Conservation (phyloP, 1,139 yeast species). For the Hansenula sp. region DNA sequence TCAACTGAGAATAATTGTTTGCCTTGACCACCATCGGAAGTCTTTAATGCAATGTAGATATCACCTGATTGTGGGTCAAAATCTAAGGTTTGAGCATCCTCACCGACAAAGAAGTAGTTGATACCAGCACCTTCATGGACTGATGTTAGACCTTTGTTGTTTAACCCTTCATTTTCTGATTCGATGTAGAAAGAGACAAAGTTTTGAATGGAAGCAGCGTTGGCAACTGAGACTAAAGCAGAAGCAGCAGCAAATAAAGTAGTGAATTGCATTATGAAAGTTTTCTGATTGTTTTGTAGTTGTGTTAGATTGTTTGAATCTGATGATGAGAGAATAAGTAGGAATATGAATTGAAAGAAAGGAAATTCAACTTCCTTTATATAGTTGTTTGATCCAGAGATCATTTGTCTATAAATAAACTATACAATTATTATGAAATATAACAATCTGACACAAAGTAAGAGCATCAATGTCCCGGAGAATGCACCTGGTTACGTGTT, state of each 20-base stretch:
- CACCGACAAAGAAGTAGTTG: constrained; percentile 39
- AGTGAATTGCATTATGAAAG: constrained; percentile 8
- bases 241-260: constrained; percentile 8
- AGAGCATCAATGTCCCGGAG: too few relatives aligned
- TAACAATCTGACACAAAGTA: too few relatives aligned
- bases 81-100: constrained; percentile 9
- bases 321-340: too few relatives aligned
- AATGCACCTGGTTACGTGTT: too few relatives aligned
- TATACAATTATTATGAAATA: too few relatives aligned
- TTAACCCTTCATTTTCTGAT: not conserved
- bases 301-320: too few relatives aligned
- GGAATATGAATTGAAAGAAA: too few relatives aligned
- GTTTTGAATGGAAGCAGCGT: not conserved
- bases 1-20: not conserved
- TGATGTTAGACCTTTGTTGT: constrained; percentile 15
- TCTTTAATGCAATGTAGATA: not conserved
- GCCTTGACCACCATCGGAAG: not conserved
- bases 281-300: too few relatives aligned
- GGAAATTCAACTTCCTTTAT: too few relatives aligned
- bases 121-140: constrained; percentile 57
- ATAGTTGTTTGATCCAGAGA: too few relatives aligned
- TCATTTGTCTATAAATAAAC: too few relatives aligned
- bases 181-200: not conserved
- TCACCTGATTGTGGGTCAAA: constrained; percentile 5
- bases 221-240: constrained; percentile 2